Percentiles rank a stretch among this genome's conserved stretches.
phyloP scores from a whole-genome alignment of 129 eudicot species.

The Flaveria sonorensis region DNA sequence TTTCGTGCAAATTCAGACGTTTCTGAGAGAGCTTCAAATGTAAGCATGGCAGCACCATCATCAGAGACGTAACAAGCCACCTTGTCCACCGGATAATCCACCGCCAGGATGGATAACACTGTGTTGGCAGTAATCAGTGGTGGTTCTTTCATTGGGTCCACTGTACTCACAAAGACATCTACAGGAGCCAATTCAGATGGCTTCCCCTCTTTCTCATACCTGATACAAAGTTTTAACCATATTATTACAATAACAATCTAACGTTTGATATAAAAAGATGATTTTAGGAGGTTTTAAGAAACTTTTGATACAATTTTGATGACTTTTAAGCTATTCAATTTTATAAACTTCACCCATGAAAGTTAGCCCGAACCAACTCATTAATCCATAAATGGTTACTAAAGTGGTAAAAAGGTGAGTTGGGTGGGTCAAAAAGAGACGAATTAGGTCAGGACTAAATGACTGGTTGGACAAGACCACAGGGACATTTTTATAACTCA shows the following conservation, averaged over 20 bases:
- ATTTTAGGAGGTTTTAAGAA: neutral
- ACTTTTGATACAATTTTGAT: neutral
- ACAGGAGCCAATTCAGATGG: slow-evolving; percentile 82
- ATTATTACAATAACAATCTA: neutral
- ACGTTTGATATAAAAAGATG: neutral
- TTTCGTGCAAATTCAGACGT: slow-evolving; percentile 90
- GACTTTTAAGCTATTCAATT: neutral
- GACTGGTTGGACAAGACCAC: neutral
- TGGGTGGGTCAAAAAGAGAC: neutral
- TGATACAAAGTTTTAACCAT: slow-evolving; percentile 12
- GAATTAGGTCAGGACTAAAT: neutral
- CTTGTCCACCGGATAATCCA: slow-evolving; percentile 91
- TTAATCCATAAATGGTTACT: neutral
- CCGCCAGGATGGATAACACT: slow-evolving; percentile 92
- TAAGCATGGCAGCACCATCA: slow-evolving; percentile 99
- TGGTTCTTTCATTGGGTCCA: slow-evolving; percentile 90
- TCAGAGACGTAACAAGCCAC: slow-evolving; percentile 96
- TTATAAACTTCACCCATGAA: neutral
- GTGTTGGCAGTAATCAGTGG: slow-evolving; percentile 96
- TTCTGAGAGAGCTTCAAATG: slow-evolving; percentile 92
- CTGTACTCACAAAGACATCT: slow-evolving; percentile 84
- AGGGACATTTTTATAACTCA: neutral
- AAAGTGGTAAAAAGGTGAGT: no score
- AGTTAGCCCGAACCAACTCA: neutral
- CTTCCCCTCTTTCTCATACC: slow-evolving; percentile 98